These are phyloP conservation scores for Nothophoma quercina DNA, from an alignment of 2,329 filamentous ascomycete genomes.

Conservation along the genomic window DNA sequence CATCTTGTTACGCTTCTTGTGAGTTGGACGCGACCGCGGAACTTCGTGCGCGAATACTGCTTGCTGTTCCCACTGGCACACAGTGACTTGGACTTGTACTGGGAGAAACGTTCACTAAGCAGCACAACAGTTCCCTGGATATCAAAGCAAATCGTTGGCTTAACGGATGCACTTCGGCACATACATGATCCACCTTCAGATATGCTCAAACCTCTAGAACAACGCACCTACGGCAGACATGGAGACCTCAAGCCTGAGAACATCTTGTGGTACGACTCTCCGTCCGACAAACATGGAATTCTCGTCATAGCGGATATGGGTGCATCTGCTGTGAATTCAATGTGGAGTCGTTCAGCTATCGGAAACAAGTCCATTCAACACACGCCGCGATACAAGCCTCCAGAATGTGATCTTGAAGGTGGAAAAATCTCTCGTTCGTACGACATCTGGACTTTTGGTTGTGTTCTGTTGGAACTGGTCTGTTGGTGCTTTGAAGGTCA, in stretches of 20 bases:
- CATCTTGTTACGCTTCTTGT: constrained; percentile 25
- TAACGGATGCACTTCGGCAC: constrained; percentile 13
- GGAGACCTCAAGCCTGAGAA: constrained; percentile 20
- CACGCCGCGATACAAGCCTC: constrained; percentile 19
- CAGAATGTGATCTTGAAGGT: constrained; percentile 26
- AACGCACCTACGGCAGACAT: constrained; percentile 4
- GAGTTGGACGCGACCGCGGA: constrained; percentile 11
- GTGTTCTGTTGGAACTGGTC: constrained; percentile 24
- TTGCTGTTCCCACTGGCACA: constrained; percentile 23
- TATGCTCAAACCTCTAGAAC: neutral
- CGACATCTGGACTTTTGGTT: constrained; percentile 33
- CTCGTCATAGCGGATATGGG: constrained; percentile 9
- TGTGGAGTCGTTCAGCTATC: neutral
- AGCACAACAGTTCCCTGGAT: constrained; percentile 8
- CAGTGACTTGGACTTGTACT: constrained; percentile 19
- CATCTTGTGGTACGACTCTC: constrained; percentile 12
- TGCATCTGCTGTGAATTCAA: neutral
- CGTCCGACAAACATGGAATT: neutral
- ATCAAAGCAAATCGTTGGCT: constrained; percentile 19
- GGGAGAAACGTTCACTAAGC: neutral
- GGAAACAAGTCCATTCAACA: constrained; percentile 16
- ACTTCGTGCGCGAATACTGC: neutral
- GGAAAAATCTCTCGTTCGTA: constrained; percentile 19
- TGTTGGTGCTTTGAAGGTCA: constrained; percentile 23
- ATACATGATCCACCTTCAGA: constrained; percentile 19